These are phyloP conservation scores for Myxozyma vanderwaltii DNA, from an alignment of 805 yeast genomes.

Conservation along the genomic window DNA sequence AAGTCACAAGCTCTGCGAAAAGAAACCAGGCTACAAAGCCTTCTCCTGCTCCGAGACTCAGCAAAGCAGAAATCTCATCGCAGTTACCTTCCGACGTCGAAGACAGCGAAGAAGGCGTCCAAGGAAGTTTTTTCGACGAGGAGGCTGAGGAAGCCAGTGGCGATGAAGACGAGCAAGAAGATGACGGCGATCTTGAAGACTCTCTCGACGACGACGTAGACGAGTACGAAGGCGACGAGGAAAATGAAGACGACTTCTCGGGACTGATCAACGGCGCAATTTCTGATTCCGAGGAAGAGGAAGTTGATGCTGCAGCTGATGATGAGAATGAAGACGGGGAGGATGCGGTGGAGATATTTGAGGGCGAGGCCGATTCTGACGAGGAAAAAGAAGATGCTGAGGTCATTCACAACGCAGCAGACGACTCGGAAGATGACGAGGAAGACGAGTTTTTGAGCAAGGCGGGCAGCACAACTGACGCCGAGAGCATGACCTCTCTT, in stretches of 20 bases:
- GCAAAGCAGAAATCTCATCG: not conserved
- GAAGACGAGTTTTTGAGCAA: conserved; percentile 35
- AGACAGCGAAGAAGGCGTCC: conserved; percentile 35
- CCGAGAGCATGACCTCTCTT: conserved; percentile 27
- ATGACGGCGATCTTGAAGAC: conserved; percentile 9
- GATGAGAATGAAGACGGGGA: conserved; percentile 21
- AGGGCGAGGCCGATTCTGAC: conserved; percentile 47
- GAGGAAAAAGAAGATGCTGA: conserved; percentile 51
- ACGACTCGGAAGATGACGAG: conserved; percentile 42
- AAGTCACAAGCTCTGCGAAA: not conserved
- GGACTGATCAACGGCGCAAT: conserved; percentile 31
- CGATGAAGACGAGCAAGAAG: conserved; percentile 27
- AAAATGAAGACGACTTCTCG: conserved; percentile 36
- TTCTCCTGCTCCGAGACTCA: not conserved
- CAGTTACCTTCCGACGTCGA: conserved; percentile 41
- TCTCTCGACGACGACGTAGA: conserved; percentile 18
- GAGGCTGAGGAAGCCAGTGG: conserved; percentile 44
- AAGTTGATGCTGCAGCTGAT: conserved; percentile 53
- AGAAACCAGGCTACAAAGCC: not conserved
- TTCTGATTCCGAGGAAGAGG: conserved; percentile 44
- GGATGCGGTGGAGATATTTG: conserved; percentile 29
- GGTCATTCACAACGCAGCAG: conserved; percentile 39
- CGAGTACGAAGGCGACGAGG: conserved; percentile 28
- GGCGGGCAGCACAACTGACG: conserved; percentile 13
- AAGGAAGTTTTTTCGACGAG: conserved; percentile 43